A percentile compares a stretch with the other conserved stretches of the same genome.
Evolutionary conservation across 805 yeast species (phyloP).

Genomic region (Zygosaccharomyces kombuchaensis): DNA sequence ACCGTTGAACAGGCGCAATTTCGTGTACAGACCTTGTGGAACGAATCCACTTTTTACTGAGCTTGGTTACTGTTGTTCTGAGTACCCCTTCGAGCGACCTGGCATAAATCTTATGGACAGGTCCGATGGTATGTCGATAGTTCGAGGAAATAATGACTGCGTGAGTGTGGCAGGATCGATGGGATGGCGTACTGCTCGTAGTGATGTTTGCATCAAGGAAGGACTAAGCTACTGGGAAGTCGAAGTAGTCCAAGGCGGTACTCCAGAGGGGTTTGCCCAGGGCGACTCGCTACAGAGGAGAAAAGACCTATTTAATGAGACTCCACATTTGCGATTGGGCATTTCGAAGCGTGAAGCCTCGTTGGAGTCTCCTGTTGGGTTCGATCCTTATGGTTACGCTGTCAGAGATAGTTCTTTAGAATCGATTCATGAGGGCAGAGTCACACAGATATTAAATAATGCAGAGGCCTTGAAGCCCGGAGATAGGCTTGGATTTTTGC

Average conservation of each 20-base stretch:
- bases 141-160: slow-evolving; percentile 31
- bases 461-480: slow-evolving; percentile 52
- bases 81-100: slow-evolving; percentile 52
- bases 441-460: slow-evolving; percentile 42
- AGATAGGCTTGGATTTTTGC: slow-evolving; percentile 75
- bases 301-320: slow-evolving; percentile 30
- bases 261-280: slow-evolving; percentile 32
- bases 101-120: slow-evolving; percentile 47
- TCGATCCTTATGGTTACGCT: slow-evolving; percentile 91
- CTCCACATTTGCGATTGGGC: slow-evolving; percentile 73
- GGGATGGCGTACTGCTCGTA: slow-evolving; percentile 79
- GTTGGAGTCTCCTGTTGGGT: slow-evolving; percentile 93
- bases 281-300: slow-evolving; percentile 12
- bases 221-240: slow-evolving; percentile 82
- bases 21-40: slow-evolving; percentile 72
- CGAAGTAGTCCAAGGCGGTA: slow-evolving; percentile 42
- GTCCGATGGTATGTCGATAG: slow-evolving; percentile 50
- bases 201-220: slow-evolving; percentile 70
- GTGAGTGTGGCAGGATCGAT: slow-evolving; percentile 49
- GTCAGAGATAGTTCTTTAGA: slow-evolving; percentile 75
- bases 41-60: slow-evolving; percentile 59
- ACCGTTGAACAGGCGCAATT: slow-evolving; percentile 76
- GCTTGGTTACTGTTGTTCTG: slow-evolving; percentile 65
- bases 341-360: slow-evolving; percentile 81
- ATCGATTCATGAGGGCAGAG: slow-evolving; percentile 50